phyloP scores from a whole-genome alignment of 129 eudicot genomes.

The Lactuca saligna region DNA sequence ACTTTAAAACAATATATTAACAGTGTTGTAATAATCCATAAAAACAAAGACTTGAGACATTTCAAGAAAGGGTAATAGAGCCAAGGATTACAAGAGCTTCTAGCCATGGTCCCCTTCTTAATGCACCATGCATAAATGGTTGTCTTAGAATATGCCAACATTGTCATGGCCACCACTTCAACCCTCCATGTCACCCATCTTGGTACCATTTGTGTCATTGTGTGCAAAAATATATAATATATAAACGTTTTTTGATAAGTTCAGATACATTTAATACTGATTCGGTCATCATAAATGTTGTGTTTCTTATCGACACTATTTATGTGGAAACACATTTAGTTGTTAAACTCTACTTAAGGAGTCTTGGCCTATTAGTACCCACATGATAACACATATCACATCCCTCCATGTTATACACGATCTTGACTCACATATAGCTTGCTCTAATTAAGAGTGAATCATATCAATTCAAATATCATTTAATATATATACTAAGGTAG shows the following conservation, averaged over 20 bases:
- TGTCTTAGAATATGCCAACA: constrained; percentile 31
- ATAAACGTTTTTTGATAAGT: not conserved
- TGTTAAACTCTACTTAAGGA: not conserved
- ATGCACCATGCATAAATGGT: constrained; percentile 19
- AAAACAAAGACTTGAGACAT: constrained; percentile 10
- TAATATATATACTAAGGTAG: not conserved
- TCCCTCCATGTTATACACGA: not conserved
- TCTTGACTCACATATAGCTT: not conserved
- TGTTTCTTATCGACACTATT: not conserved
- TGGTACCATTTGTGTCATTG: constrained; percentile 10
- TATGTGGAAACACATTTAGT: not conserved
- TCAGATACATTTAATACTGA: not conserved
- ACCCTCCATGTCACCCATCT: constrained; percentile 22
- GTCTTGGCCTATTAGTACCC: not conserved
- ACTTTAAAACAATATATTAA: not conserved
- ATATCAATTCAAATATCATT: not conserved
- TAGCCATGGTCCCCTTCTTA: constrained; percentile 27
- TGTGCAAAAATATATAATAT: constrained; percentile 5
- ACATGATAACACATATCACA: not conserved
- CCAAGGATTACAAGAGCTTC: constrained; percentile 7
- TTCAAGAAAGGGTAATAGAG: constrained; percentile 15
- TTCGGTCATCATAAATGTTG: not conserved
- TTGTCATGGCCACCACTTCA: constrained; percentile 22
- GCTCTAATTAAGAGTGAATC: not conserved
- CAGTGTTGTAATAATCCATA: not conserved